Evolutionary conservation across 495 filamentous ascomycete genomes (phyloP), one percentile per base, ranked within the genome.

Genomic region (Lasiosphaeria miniovina): DNA sequence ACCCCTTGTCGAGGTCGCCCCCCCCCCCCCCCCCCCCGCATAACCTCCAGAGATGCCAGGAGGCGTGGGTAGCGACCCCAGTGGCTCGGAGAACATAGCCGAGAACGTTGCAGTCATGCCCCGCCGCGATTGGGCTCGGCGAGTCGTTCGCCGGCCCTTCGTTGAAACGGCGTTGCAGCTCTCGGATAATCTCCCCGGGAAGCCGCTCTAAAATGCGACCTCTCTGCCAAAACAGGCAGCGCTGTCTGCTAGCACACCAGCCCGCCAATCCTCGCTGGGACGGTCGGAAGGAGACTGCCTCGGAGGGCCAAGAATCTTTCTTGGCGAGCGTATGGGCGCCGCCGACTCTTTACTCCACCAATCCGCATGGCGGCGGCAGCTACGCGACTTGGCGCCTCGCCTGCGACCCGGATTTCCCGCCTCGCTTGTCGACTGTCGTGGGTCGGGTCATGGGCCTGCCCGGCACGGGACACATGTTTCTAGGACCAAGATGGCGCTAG

Each of bases 111-210:
- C 61, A 59, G 36, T 51, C 53, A 52, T 52, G 52, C 48, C 17
- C 41, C 31, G 36, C 33, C 41, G 24, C 50, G 45, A 61, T 59
- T 65, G 62, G 56, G 36, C 34, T 36, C 24, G 24, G 24, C 1
- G 35, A 49, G n/a, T 38, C 36, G 32, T 6, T 43, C 14, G 43
- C 33, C 7, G 36, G 2, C 5, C 43, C 6, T 48, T 36, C 57
- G 36, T 32, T 43, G 61, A 60, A 66, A 65, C 61, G 59, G 59
- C 40, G 51, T 61, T 49, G 34, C 49, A 61, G 61, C 24, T 24
- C 59, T 58, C 63, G 63, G 61, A 51, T 62, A 64, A 59, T 58
- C 52, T 65, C 51, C 68, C 65, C 61, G 50, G 61, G 52, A 50
- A 54, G 8, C 54, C 54, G 54, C 15, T 49, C 49, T 3, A 41